A percentile compares a stretch with the other conserved stretches of the same genome.
Evolutionary conservation across 192 early-diverging fungal species (phyloP).

Genomic region (Entomortierella chlamydospora): DNA sequence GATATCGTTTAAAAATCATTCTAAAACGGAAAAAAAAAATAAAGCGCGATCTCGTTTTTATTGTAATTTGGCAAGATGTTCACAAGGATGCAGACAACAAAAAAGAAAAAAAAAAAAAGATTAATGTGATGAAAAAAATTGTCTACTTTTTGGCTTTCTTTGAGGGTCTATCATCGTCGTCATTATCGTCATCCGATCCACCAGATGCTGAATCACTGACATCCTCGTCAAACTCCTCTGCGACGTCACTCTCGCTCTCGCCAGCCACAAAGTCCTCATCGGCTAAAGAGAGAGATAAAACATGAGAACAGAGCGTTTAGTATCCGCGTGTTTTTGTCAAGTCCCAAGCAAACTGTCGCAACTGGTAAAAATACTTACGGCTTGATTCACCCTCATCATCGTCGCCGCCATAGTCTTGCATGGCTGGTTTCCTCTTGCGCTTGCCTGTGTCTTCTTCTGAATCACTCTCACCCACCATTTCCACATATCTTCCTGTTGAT

Average conservation of each 20-base stretch:
- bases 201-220: conserved; percentile 45
- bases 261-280: conserved; percentile 93
- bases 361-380: conserved; percentile 56
- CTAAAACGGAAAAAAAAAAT: conserved; percentile 5
- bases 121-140: not conserved
- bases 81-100: not conserved
- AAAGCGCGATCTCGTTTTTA: not conserved
- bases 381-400: conserved; percentile 71
- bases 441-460: conserved; percentile 50
- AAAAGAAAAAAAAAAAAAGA: conserved; percentile 2
- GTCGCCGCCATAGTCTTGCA: conserved; percentile 57
- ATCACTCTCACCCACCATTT: conserved; percentile 42
- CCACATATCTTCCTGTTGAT: conserved; percentile 36
- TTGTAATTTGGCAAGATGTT: not conserved
- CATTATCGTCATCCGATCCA: conserved; percentile 16
- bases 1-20: conserved; percentile 34
- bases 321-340: conserved; percentile 1
- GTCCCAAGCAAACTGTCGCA: conserved; percentile 7
- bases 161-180: conserved; percentile 28
- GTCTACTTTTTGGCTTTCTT: conserved; percentile 51
- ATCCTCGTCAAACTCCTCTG: conserved; percentile 83
- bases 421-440: conserved; percentile 30
- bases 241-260: conserved; percentile 78
- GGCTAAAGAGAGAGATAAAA: conserved; percentile 47
- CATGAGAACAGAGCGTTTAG: not conserved